A percentile compares a stretch with the other conserved stretches of the same genome.
Conservation (phyloP, 2,329 filamentous ascomycete genomes). For the Thermothelomyces thermophilus region DNA sequence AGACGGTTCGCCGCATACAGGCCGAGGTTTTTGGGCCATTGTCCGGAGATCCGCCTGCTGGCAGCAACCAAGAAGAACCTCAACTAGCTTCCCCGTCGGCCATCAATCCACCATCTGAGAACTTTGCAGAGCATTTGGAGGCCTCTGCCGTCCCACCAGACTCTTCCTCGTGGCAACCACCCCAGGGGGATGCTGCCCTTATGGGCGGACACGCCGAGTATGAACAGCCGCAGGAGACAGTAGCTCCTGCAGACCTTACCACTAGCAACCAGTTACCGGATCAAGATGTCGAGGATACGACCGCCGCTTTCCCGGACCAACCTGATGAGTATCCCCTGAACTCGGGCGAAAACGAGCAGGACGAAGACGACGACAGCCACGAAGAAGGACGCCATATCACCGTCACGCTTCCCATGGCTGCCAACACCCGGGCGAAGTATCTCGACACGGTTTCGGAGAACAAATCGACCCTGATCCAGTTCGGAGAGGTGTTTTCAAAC, state of each 20-base stretch:
- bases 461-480: conserved; percentile 39
- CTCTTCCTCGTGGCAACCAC: background rate
- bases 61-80: background rate
- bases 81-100: conserved; percentile 12
- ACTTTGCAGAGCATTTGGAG: conserved; percentile 1
- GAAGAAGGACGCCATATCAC: conserved; percentile 32
- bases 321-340: background rate
- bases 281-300: background rate
- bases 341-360: conserved; percentile 9
- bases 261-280: conserved; percentile 10
- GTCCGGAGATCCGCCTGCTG: background rate
- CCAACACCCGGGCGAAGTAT: conserved; percentile 47
- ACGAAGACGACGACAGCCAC: conserved; percentile 2
- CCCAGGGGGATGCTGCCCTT: background rate
- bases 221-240: conserved; percentile 17
- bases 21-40: conserved; percentile 8
- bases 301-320: background rate
- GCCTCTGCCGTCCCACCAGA: background rate
- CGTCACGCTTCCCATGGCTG: conserved; percentile 52
- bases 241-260: conserved; percentile 22
- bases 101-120: conserved; percentile 6
- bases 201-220: conserved; percentile 1
- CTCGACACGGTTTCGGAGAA: conserved; percentile 41
- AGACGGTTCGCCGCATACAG: conserved; percentile 11
- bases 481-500: conserved; percentile 37